Conservation (phyloP, 23 red algal genomes). For the Gracilaria gracilis region DNA sequence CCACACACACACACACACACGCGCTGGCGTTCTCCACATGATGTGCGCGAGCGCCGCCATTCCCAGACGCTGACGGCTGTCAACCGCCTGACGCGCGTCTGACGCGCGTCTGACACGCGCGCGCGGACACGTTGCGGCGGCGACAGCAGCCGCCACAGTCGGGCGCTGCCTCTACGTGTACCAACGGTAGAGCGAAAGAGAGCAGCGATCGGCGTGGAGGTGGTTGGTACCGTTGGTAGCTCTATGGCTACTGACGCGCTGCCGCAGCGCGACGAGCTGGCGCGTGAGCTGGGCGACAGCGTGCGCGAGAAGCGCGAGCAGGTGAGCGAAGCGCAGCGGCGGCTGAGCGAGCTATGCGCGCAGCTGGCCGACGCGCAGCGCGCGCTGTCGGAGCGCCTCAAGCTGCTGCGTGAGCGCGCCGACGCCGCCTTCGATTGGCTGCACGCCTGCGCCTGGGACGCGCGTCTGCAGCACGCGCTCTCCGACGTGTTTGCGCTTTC, state of each 20-base stretch:
- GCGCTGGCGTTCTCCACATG: background rate
- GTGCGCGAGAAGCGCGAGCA: constrained; percentile 14
- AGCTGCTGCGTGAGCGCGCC: background rate
- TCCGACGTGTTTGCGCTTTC: constrained; percentile 22
- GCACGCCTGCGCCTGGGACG: constrained; percentile 27
- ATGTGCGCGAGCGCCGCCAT: too few relatives aligned
- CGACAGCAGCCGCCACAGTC: too few relatives aligned
- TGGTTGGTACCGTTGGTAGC: background rate
- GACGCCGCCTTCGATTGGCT: constrained; percentile 54
- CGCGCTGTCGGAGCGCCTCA: background rate
- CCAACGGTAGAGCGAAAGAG: too few relatives aligned
- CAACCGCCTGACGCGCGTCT: background rate
- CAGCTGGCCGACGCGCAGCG: background rate
- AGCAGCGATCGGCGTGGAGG: too few relatives aligned
- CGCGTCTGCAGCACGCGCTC: background rate
- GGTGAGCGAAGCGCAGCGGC: constrained; percentile 2
- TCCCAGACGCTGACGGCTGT: constrained; percentile 2
- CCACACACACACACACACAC: background rate
- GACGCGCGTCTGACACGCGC: too few relatives aligned
- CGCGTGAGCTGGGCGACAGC: background rate
- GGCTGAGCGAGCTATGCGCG: background rate
- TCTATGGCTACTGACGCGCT: background rate
- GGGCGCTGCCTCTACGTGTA: too few relatives aligned
- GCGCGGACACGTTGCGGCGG: too few relatives aligned
- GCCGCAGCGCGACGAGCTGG: background rate